These are phyloP conservation scores for Peniophora sp. DNA, from an alignment of 1,284 basidiomycete species.

Conservation along the genomic window DNA sequence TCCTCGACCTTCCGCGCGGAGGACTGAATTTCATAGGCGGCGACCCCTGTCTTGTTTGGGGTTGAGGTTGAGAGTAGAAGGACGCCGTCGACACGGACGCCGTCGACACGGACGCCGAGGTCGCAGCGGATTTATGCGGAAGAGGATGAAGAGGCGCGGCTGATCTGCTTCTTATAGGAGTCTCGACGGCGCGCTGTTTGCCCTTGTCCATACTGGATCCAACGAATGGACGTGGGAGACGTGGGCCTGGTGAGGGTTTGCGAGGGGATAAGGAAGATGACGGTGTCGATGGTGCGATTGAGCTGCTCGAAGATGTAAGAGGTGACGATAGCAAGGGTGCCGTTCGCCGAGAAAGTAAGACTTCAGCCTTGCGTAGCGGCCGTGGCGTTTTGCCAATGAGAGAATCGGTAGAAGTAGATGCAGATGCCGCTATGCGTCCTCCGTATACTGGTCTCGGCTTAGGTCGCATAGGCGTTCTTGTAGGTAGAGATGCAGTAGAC, in stretches of 20 bases:
- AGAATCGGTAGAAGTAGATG: background rate
- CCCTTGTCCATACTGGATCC: background rate
- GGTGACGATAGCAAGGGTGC: background rate
- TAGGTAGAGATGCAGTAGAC: background rate
- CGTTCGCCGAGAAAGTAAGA: background rate
- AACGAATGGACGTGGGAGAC: background rate
- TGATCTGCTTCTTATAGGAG: too few relatives aligned
- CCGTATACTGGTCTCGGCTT: background rate
- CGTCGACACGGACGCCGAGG: background rate
- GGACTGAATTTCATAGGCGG: background rate
- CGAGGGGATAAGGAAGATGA: slow-evolving; percentile 23
- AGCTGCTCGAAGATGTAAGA: slow-evolving; percentile 33
- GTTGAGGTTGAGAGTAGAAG: background rate
- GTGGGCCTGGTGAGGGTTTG: background rate
- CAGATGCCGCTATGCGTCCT: background rate
- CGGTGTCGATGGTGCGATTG: slow-evolving; percentile 45
- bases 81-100: background rate
- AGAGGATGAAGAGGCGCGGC: too few relatives aligned
- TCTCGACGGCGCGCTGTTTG: background rate
- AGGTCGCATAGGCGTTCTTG: too few relatives aligned
- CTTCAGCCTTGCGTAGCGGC: background rate
- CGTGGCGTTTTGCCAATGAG: background rate
- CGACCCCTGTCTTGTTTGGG: background rate
- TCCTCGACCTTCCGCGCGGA: background rate
- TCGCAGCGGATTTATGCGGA: background rate